A percentile compares a stretch with the other conserved stretches of the same genome.
Conservation (phyloP, 345 rosid species). For the Erysimum cheiranthoides region DNA sequence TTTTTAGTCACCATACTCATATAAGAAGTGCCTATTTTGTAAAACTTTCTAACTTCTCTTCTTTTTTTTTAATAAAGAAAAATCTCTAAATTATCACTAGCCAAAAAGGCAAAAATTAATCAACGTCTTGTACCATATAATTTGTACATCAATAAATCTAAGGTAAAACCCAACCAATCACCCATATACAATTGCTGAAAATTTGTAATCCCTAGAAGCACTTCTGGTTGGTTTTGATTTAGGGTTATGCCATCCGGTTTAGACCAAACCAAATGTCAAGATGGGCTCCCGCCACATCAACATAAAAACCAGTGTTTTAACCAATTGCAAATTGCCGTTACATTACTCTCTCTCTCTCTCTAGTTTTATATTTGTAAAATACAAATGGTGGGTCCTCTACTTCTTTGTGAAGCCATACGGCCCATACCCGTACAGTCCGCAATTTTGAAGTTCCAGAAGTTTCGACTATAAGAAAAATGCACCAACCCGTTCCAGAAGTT, state of each 20-base stretch:
- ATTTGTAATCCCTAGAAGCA: background rate
- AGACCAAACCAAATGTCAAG: constrained; percentile 18
- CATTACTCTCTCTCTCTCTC: background rate
- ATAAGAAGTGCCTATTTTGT: background rate
- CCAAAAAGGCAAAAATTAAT: background rate
- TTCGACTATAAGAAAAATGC: constrained; percentile 14
- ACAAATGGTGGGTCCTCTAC: background rate
- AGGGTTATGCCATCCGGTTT: background rate
- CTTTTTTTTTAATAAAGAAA: too few relatives aligned
- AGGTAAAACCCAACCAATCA: too few relatives aligned
- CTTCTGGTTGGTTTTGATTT: background rate
- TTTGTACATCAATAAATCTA: too few relatives aligned
- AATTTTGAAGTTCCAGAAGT: constrained; percentile 31
- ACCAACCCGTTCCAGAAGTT: constrained; percentile 54
- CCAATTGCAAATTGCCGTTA: background rate
- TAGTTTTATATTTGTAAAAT: background rate
- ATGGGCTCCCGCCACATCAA: constrained; percentile 12
- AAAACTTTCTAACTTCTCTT: too few relatives aligned
- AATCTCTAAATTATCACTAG: background rate
- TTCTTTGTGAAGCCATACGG: background rate
- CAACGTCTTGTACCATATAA: too few relatives aligned
- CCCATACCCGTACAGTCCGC: constrained; percentile 40
- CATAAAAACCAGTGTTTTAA: background rate
- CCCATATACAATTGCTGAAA: background rate
- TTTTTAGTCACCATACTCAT: too few relatives aligned